These are phyloP conservation scores for Neurospora sublineolata DNA, from an alignment of 495 filamentous ascomycete genomes.

Conservation along the genomic window DNA sequence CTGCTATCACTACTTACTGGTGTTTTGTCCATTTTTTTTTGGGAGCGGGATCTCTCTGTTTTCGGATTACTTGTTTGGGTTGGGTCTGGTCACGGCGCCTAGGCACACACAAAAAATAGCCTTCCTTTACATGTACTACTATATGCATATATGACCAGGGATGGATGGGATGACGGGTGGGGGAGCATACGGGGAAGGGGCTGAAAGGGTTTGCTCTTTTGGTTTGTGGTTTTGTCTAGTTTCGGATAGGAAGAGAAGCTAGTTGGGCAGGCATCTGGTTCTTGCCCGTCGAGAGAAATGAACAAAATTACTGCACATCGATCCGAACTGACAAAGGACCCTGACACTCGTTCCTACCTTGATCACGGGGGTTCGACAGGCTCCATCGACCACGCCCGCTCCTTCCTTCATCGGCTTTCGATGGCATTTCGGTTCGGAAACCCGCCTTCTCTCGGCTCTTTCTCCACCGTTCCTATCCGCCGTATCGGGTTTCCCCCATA, in stretches of 20 bases:
- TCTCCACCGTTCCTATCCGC: not conserved
- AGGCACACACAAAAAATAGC: not conserved
- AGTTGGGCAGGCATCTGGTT: not conserved
- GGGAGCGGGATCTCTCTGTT: not conserved
- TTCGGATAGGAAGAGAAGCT: not conserved
- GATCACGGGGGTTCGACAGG: not conserved
- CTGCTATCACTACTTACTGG: not conserved
- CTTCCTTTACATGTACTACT: not conserved
- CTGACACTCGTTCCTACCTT: not conserved
- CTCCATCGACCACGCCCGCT: not conserved
- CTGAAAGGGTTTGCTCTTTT: not conserved
- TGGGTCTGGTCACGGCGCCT: not conserved
- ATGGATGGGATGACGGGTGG: not conserved
- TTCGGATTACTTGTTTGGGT: not conserved
- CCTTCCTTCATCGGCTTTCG: not conserved
- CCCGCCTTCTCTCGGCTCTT: not conserved
- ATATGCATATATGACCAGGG: not conserved
- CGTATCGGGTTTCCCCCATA: not conserved
- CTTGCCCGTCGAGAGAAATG: not conserved
- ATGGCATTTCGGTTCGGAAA: not conserved
- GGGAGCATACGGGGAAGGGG: not conserved
- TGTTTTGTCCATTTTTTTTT: not conserved
- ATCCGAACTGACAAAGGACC: not conserved
- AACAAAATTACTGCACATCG: not conserved
- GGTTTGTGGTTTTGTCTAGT: not conserved